A percentile compares a stretch with the other conserved stretches of the same genome.
These are phyloP conservation scores for Kodamaea restingae DNA, from an alignment of 805 yeast genomes.

Conservation along the genomic window DNA sequence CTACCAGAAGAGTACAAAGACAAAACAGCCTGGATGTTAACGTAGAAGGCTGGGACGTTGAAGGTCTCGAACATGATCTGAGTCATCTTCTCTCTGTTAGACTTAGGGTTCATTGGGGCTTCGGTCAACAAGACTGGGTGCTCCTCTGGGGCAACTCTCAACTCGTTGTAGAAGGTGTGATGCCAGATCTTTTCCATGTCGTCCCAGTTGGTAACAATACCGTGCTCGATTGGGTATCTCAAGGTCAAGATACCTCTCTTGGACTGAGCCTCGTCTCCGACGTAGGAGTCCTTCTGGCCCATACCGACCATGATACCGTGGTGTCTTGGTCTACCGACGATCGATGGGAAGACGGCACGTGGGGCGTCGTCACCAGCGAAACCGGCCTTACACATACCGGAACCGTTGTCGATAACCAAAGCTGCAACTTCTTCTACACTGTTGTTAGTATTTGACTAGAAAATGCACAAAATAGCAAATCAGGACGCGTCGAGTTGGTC, in stretches of 20 bases:
- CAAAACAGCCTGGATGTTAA: slow-evolving; percentile 96
- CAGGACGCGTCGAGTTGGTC: too few relatives aligned
- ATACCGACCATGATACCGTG: slow-evolving; percentile 99
- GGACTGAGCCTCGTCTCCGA: slow-evolving; percentile 99
- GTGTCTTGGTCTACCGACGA: slow-evolving; percentile 99
- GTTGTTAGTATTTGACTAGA: slow-evolving; percentile 26
- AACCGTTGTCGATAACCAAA: slow-evolving; percentile 97
- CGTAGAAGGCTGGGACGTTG: slow-evolving; percentile 99
- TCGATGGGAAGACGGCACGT: slow-evolving; percentile 99
- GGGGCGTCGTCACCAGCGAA: slow-evolving; percentile 99
- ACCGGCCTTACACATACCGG: slow-evolving; percentile 99
- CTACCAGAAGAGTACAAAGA: slow-evolving; percentile 99
- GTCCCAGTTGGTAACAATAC: slow-evolving; percentile 99
- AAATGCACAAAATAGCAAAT: not conserved
- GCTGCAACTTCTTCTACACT: slow-evolving; percentile 45
- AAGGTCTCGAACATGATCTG: slow-evolving; percentile 98
- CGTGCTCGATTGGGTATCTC: slow-evolving; percentile 99
- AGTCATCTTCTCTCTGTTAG: slow-evolving; percentile 99
- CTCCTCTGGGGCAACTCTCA: slow-evolving; percentile 99
- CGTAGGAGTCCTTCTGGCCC: slow-evolving; percentile 99
- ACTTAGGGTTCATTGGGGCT: slow-evolving; percentile 99
- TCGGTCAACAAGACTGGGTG: slow-evolving; percentile 99
- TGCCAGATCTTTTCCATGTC: slow-evolving; percentile 99
- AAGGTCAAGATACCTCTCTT: slow-evolving; percentile 99
- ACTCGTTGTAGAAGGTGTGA: slow-evolving; percentile 99